Evolutionary conservation across 1,284 basidiomycete genomes (phyloP).

Genomic region (Ustilago nuda): DNA sequence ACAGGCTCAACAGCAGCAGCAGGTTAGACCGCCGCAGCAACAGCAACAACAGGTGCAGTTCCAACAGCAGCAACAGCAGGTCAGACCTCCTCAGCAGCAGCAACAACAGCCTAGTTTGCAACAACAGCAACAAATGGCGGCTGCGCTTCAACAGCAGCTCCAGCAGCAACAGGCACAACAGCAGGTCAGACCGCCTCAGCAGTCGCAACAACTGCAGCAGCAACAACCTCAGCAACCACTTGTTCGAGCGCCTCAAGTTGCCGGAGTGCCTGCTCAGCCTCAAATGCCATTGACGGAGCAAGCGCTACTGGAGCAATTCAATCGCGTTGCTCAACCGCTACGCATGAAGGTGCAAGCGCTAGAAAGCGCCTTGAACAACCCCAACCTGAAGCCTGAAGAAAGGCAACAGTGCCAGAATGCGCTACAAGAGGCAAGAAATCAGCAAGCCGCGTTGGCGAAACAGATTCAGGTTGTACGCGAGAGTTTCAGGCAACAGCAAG

Average conservation of each 20-base stretch:
- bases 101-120: conserved; percentile 37
- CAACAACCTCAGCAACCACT: conserved; percentile 20
- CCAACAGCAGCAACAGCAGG: conserved; percentile 23
- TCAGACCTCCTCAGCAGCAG: conserved; percentile 18
- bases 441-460: conserved; percentile 57
- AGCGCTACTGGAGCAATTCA: conserved; percentile 59
- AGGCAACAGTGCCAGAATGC: conserved; percentile 57
- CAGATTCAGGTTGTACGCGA: conserved; percentile 60
- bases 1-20: conserved; percentile 26
- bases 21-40: conserved; percentile 21
- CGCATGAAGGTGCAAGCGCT: conserved; percentile 56
- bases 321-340: conserved; percentile 57
- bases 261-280: conserved; percentile 26
- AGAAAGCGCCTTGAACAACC: conserved; percentile 51
- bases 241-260: conserved; percentile 19
- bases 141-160: conserved; percentile 28
- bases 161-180: conserved; percentile 25
- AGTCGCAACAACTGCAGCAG: conserved; percentile 26
- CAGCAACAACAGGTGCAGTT: conserved; percentile 10
- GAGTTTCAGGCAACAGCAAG: conserved; percentile 55
- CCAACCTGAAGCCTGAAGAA: conserved; percentile 55
- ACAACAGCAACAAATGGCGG: conserved; percentile 46
- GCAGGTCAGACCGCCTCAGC: conserved; percentile 11
- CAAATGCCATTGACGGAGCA: conserved; percentile 56
- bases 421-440: conserved; percentile 54